phyloP scores from a whole-genome alignment of 805 yeast genomes.

The Komagataella phaffii region DNA sequence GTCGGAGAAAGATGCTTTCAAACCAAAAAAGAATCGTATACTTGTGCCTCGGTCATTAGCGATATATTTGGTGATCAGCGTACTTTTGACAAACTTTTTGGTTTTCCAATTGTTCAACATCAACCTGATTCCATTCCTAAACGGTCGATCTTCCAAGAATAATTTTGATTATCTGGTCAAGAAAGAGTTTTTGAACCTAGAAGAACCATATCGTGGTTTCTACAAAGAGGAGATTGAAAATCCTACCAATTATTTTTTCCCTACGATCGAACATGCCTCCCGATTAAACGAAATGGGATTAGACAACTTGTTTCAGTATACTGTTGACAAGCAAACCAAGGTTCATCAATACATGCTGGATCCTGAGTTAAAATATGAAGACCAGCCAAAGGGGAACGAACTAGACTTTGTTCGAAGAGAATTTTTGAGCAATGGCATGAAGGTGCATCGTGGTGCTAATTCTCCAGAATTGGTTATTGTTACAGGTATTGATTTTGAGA shows the following conservation, averaged over 20 bases:
- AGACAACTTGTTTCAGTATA: conserved; percentile 33
- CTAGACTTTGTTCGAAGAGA: conserved; percentile 25
- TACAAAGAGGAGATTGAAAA: conserved; percentile 32
- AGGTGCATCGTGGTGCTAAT: conserved; percentile 15
- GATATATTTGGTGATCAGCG: background rate
- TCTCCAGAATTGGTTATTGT: conserved; percentile 66
- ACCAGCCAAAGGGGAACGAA: conserved; percentile 35
- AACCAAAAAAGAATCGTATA: background rate
- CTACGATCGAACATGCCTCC: conserved; percentile 64
- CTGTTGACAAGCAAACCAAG: conserved; percentile 26
- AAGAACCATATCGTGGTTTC: conserved; percentile 25
- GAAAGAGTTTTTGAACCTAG: conserved; percentile 9
- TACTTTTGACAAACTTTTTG: background rate
- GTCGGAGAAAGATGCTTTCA: background rate
- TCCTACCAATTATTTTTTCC: conserved; percentile 44
- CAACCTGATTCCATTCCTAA: background rate
- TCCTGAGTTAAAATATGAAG: conserved; percentile 26
- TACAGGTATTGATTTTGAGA: conserved; percentile 65
- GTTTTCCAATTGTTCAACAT: background rate
- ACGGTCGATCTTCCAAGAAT: background rate
- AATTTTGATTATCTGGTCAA: conserved; percentile 12
- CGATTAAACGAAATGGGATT: conserved; percentile 42
- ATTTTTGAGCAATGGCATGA: conserved; percentile 35
- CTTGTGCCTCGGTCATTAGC: background rate
- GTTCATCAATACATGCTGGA: conserved; percentile 23